Evolutionary conservation across 108 stramenopile species (phyloP), one percentile per base, ranked within the genome.

Genomic region (Skeletonema tropicum): DNA sequence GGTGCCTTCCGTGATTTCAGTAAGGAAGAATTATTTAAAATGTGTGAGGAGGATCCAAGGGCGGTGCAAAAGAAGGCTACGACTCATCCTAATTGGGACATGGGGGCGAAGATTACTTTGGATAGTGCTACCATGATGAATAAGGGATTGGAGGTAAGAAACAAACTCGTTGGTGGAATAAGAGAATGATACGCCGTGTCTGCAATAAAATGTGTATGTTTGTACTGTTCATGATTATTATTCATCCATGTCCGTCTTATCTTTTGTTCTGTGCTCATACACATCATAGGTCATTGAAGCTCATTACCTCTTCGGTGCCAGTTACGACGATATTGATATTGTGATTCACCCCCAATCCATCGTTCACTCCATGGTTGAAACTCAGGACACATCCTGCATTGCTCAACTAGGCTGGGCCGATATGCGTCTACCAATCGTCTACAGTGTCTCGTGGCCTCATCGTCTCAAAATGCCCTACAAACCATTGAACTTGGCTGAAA

Each of bases 61-160:
- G 89, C 87, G 14, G 90, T 96, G 25, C 93, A 92, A 77, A 89
- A 87, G 80, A 97, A 94, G 89, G 96, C 96, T 26, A 97, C 96
- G n/a, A 98, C 96, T 52, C 98, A 98, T 84, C 98, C 98, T 19
- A 98, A 98, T 80, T 94, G 93, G 93, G 91, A 94, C 70, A 94
- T 94, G 93, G 93, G 93, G 63, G 93, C 93, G 69, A 94, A 94
- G 80, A 98, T 98, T 72, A 98, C 98, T 8, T 80, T 98, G 19
- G 98, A 98, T 77, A 93, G 91, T 72, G 98, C 98, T 32, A 98
- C 98, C 14, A 98, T 98, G 98, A 97, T 97, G 95, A 98, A 98
- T 83, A 98, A 98, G 89, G 98, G 97, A 9, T 80, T 98, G 70
- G 97, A 98, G 91, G 93, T 92, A 60, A 85, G 91, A 42, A 17